Percentiles rank a stretch among this genome's conserved stretches.
Evolutionary conservation across 2,329 filamentous ascomycete species (phyloP).

Genomic region (Clathrospora elynae): DNA sequence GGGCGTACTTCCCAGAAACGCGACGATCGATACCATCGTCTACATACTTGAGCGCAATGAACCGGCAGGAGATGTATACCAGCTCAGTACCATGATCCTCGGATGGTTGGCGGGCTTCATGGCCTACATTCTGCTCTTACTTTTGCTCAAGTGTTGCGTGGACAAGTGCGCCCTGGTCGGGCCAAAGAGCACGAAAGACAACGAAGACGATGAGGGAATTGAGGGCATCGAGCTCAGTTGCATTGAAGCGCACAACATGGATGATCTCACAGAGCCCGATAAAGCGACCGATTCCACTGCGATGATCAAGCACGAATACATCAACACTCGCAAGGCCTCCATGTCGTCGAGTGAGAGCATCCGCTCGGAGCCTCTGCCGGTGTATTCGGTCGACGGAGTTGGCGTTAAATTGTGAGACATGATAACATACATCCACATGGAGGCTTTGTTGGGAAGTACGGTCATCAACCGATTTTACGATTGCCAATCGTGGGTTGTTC

Average conservation of each 20-base stretch:
- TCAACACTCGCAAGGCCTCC: background rate
- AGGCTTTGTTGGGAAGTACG: too few species aligned
- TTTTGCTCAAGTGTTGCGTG: background rate
- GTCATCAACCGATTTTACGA: too few species aligned
- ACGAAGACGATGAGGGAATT: background rate
- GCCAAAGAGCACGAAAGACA: background rate
- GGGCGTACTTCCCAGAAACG: background rate
- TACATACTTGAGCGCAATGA: slow-evolving; percentile 7
- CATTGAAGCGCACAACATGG: background rate
- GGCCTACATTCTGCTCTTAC: background rate
- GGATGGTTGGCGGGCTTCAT: slow-evolving; percentile 4
- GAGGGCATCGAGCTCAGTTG: background rate
- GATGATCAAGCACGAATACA: background rate
- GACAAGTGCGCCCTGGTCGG: background rate
- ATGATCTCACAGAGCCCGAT: background rate
- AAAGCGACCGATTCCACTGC: background rate
- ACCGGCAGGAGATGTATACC: slow-evolving; percentile 12
- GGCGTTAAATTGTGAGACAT: background rate
- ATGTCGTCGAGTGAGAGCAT: background rate
- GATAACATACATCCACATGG: too few species aligned
- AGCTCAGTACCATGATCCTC: slow-evolving; percentile 7
- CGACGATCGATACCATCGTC: slow-evolving; percentile 3
- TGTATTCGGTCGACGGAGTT: background rate
- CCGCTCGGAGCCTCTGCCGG: background rate
- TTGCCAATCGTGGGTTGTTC: too few species aligned